phyloP scores from a whole-genome alignment of 805 yeast genomes.

The Yarrowia sp. region DNA sequence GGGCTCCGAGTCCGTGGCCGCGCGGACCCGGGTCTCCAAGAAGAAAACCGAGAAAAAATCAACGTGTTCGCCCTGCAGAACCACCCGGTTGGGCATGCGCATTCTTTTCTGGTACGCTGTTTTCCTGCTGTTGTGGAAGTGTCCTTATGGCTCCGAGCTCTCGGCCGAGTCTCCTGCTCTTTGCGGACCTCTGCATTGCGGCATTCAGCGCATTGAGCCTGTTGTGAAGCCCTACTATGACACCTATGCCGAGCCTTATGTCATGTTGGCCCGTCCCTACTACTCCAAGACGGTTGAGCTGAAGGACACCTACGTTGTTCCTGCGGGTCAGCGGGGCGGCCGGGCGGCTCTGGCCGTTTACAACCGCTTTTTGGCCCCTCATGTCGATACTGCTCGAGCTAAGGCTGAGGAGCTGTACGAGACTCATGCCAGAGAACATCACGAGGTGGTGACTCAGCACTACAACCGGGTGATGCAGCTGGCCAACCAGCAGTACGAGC shows the following conservation, averaged over 20 bases:
- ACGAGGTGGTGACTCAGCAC: conserved; percentile 1
- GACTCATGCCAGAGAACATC: conserved; percentile 17
- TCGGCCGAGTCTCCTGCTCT: conserved; percentile 40
- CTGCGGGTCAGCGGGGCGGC: conserved; percentile 2
- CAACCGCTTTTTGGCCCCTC: conserved; percentile 35
- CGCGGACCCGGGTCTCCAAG: not conserved
- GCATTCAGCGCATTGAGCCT: conserved; percentile 41
- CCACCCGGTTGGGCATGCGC: conserved; percentile 37
- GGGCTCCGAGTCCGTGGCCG: not conserved
- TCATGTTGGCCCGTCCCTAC: conserved; percentile 26
- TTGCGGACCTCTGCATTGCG: conserved; percentile 43
- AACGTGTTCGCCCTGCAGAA: conserved; percentile 17
- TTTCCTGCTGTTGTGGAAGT: conserved; percentile 44
- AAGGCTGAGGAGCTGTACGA: conserved; percentile 1
- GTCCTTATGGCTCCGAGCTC: conserved; percentile 43
- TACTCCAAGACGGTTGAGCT: conserved; percentile 19
- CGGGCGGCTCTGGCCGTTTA: conserved; percentile 18
- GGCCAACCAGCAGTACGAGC: conserved; percentile 8
- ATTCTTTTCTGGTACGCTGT: conserved; percentile 46
- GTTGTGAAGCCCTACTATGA: conserved; percentile 41
- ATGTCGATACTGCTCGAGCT: not conserved
- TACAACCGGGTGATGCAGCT: conserved; percentile 6
- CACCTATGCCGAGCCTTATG: conserved; percentile 33
- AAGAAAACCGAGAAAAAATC: not conserved
- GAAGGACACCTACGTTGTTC: conserved; percentile 37